Conservation (phyloP, 805 yeast species). For the Zygosaccharomyces bailii region DNA sequence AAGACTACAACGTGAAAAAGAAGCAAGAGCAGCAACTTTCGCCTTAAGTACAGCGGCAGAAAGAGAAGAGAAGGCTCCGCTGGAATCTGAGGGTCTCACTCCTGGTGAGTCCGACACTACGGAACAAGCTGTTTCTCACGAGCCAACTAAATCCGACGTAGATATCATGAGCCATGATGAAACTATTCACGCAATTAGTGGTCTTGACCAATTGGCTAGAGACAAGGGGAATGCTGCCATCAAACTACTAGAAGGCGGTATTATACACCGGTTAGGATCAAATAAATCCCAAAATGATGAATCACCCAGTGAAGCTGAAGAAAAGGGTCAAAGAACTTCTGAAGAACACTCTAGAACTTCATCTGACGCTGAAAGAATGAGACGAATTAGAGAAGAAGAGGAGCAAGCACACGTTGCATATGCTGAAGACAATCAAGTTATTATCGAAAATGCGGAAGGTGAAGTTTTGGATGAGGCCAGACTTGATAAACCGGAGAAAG, state of each 20-base stretch:
- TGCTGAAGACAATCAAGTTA: conserved; percentile 65
- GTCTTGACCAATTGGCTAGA: conserved; percentile 12
- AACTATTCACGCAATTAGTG: conserved; percentile 15
- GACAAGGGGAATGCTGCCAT: conserved; percentile 8
- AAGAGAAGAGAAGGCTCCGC: conserved; percentile 16
- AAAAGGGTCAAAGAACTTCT: conserved; percentile 5
- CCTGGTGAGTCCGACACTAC: conserved; percentile 9
- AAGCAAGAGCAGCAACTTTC: conserved; percentile 43
- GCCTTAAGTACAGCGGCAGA: conserved; percentile 35
- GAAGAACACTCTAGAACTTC: conserved; percentile 13
- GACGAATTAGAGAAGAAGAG: conserved; percentile 30
- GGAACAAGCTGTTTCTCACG: conserved; percentile 14
- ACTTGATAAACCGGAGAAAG: conserved; percentile 30
- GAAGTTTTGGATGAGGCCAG: conserved; percentile 63
- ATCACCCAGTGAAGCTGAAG: conserved; percentile 10
- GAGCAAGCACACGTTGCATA: conserved; percentile 43
- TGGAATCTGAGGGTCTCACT: conserved; percentile 4
- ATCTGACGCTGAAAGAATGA: conserved; percentile 18
- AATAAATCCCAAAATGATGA: conserved; percentile 6
- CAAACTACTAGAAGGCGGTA: conserved; percentile 7
- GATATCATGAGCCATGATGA: conserved; percentile 12
- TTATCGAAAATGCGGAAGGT: conserved; percentile 82
- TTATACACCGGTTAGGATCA: not conserved
- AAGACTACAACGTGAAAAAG: conserved; percentile 40
- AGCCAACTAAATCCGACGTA: conserved; percentile 11